Conservation (phyloP, 2,329 filamentous ascomycete species). For the Davidsoniella eucalypti region DNA sequence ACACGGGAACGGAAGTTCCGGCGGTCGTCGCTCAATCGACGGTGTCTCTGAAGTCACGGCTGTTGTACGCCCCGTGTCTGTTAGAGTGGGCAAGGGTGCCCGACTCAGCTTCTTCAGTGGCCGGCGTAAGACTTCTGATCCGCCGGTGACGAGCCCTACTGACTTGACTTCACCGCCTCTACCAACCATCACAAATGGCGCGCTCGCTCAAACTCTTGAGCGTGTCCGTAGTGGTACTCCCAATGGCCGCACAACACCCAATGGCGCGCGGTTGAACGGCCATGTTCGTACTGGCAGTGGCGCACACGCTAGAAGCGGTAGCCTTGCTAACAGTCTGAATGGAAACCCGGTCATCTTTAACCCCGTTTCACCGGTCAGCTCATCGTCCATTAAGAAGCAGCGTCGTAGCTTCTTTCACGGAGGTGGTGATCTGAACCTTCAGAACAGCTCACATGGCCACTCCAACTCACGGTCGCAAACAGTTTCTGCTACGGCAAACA, state of each 20-base stretch:
- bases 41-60: constrained; percentile 6
- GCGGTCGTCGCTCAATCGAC: constrained; percentile 1
- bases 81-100: constrained; percentile 26
- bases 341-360: constrained; percentile 10
- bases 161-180: neutral
- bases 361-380: neutral
- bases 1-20: neutral
- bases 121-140: constrained; percentile 26
- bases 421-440: neutral
- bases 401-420: constrained; percentile 13
- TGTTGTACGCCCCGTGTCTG: constrained; percentile 11
- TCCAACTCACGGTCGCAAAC: neutral
- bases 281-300: neutral
- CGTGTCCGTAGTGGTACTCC: constrained; percentile 5
- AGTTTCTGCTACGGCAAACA: neutral
- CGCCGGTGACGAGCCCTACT: neutral
- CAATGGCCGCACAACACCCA: constrained; percentile 2
- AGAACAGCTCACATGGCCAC: neutral
- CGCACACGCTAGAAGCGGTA: constrained; percentile 7
- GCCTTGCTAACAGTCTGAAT: constrained; percentile 9
- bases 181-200: constrained; percentile 1
- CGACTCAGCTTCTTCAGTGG: constrained; percentile 41
- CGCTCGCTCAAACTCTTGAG: constrained; percentile 6
- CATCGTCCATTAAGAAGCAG: constrained; percentile 7
- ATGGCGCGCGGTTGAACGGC: neutral